A percentile compares a stretch with the other conserved stretches of the same genome.
These are phyloP conservation scores for Leccinum uliginosum DNA, from an alignment of 768 basidiomycete genomes.

Conservation along the genomic window DNA sequence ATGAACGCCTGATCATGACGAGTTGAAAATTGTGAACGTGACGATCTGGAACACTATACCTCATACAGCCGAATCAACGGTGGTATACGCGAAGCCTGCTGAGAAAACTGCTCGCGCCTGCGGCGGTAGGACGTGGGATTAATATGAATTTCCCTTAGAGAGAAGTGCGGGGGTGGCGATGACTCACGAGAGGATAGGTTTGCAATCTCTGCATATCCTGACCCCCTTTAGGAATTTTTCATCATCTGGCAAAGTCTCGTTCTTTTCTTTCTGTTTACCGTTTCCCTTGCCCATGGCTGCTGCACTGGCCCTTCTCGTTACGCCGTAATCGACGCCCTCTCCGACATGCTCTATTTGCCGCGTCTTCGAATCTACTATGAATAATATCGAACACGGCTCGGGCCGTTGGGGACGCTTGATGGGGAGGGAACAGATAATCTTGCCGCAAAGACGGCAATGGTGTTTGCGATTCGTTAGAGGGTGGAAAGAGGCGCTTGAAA, in stretches of 20 bases:
- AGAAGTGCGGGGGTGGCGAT: constrained; percentile 7
- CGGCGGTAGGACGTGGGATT: background rate
- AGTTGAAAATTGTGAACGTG: background rate
- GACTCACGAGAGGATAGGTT: constrained; percentile 72
- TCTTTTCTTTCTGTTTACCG: constrained; percentile 35
- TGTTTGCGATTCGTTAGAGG: constrained; percentile 91
- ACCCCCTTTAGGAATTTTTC: constrained; percentile 88
- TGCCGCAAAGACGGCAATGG: constrained; percentile 91
- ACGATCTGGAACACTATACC: constrained; percentile 34
- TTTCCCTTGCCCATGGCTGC: constrained; percentile 7
- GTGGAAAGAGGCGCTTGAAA: constrained; percentile 66
- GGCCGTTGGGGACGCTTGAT: constrained; percentile 66
- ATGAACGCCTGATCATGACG: constrained; percentile 53
- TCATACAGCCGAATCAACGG: constrained; percentile 68
- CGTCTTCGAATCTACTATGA: constrained; percentile 79
- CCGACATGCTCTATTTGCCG: constrained; percentile 79
- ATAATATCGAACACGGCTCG: constrained; percentile 70
- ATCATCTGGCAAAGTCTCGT: constrained; percentile 47
- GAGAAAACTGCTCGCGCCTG: constrained; percentile 78
- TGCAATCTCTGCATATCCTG: constrained; percentile 81
- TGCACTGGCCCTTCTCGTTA: constrained; percentile 42
- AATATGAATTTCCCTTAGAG: background rate
- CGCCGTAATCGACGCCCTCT: constrained; percentile 82
- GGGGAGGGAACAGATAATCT: constrained; percentile 87
- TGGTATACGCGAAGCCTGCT: constrained; percentile 56